These are phyloP conservation scores for Pelargonium australe DNA, from an alignment of 441 rosid genomes.

Conservation along the genomic window DNA sequence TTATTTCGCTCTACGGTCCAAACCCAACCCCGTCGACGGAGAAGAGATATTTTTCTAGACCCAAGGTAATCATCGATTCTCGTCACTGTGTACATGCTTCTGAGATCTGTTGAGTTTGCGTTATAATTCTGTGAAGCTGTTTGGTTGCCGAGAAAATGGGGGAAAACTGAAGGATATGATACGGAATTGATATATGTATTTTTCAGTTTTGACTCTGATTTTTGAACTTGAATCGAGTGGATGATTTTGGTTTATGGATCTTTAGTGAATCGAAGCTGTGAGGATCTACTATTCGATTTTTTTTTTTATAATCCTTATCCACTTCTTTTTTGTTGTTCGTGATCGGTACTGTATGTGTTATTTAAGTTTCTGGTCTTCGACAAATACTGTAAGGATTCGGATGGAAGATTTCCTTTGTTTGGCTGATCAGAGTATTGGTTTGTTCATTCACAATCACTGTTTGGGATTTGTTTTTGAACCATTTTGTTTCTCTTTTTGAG, in stretches of 20 bases:
- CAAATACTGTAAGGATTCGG: no score
- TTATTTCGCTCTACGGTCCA: neutral
- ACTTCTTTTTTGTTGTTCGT: neutral
- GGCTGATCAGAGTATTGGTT: neutral
- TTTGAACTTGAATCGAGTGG: neutral
- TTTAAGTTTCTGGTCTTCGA: no score
- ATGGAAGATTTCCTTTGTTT: no score
- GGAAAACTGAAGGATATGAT: neutral
- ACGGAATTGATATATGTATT: neutral
- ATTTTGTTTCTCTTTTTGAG: neutral
- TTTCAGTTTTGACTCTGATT: neutral
- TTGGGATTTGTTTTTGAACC: neutral
- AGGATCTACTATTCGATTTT: neutral
- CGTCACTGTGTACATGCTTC: neutral
- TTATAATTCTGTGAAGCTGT: neutral
- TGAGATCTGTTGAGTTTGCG: constrained; percentile 1
- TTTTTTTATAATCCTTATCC: neutral
- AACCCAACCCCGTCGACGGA: neutral
- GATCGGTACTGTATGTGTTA: no score
- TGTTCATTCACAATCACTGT: neutral
- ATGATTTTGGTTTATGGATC: constrained; percentile 1
- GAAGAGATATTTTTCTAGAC: neutral
- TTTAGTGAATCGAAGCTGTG: neutral
- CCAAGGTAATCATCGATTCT: neutral
- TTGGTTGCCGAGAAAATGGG: neutral